Evolutionary conservation across 2,329 filamentous ascomycete genomes (phyloP).

Genomic region (Cladosporium sp.): DNA sequence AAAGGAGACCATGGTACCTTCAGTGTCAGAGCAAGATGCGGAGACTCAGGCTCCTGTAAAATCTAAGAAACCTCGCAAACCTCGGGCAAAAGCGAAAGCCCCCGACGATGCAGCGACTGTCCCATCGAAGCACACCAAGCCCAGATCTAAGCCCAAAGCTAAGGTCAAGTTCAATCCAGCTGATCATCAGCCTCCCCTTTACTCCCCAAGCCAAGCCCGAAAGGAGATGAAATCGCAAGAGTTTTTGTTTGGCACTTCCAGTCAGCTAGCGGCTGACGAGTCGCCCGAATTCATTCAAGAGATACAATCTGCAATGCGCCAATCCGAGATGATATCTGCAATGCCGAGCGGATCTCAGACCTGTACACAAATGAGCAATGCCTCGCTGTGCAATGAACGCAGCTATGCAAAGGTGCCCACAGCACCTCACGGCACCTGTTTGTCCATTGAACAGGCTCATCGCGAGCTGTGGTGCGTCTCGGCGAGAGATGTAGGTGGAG

Average conservation of each 20-base stretch:
- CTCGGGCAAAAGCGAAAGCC: constrained; percentile 19
- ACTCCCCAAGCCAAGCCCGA: constrained; percentile 65
- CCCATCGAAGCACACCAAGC: constrained; percentile 31
- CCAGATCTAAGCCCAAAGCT: constrained; percentile 28
- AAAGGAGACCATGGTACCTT: not conserved
- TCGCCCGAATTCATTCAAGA: constrained; percentile 62
- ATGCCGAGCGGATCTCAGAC: constrained; percentile 20
- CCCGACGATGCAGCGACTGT: constrained; percentile 3
- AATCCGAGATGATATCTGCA: constrained; percentile 44
- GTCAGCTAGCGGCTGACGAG: constrained; percentile 70
- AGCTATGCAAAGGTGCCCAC: constrained; percentile 23
- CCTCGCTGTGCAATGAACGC: constrained; percentile 14
- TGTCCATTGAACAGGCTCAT: constrained; percentile 27
- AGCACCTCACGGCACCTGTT: constrained; percentile 26
- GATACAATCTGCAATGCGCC: constrained; percentile 56
- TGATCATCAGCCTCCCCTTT: constrained; percentile 36
- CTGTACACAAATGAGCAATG: not conserved
- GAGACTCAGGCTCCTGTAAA: constrained; percentile 5
- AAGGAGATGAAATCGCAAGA: constrained; percentile 64
- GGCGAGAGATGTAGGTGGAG: constrained; percentile 60
- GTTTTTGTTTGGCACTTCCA: constrained; percentile 81
- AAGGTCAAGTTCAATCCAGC: constrained; percentile 23
- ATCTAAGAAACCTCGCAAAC: constrained; percentile 24
- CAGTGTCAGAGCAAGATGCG: not conserved
- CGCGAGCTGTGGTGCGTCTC: constrained; percentile 65